Evolutionary conservation across 306 rosid genomes (phyloP), one percentile per base, ranked within the genome.

Genomic region (Glycyrrhiza uralensis): DNA sequence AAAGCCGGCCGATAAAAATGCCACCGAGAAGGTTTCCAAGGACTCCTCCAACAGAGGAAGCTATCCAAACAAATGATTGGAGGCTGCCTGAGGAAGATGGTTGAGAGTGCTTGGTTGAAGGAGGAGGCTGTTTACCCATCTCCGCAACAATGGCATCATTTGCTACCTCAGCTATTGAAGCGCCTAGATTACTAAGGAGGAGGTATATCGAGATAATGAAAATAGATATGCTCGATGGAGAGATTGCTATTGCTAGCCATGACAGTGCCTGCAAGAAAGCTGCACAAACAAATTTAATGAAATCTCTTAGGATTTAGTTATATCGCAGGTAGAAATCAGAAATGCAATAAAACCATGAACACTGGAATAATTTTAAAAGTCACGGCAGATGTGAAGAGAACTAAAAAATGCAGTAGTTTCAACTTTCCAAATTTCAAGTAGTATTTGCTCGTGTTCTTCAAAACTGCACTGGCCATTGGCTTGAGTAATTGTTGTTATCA

Each of bases 101-200:
- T 55, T 55, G 74, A 7, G 85, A 51, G 26, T 32, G 55, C 62
- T 76, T 85, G 56, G 88, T 64, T 49, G 85, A 78, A 72, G 96
- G 56, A 61, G 76, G 62, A 10, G 79, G 79, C 20, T 76, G 84
- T 71, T 89, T 94, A 17, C 89, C 85, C 75, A 83, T 81, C 86
- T 91, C 98, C 1, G 96, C 98, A 36, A 89, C 98, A 15, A 94
- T 86, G 55, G 98, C 98, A 46, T 94, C 98, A 45, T 94, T 94
- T 38, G 95, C 96, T 66, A 91, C 98, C 88, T 94, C 98, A 0
- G 95, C 92, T 62, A 94, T 82, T 29, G 98, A 80, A 79, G 98
- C 92, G 30, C 98, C 98, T 7, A 94, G 89, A 71, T 94, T 94
- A 79, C 97, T 62, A 17, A 94, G 88, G 17, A 94, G 95, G 33